Conservation (phyloP, 1,284 basidiomycete species). For the Sanguinoderma infundibulare region DNA sequence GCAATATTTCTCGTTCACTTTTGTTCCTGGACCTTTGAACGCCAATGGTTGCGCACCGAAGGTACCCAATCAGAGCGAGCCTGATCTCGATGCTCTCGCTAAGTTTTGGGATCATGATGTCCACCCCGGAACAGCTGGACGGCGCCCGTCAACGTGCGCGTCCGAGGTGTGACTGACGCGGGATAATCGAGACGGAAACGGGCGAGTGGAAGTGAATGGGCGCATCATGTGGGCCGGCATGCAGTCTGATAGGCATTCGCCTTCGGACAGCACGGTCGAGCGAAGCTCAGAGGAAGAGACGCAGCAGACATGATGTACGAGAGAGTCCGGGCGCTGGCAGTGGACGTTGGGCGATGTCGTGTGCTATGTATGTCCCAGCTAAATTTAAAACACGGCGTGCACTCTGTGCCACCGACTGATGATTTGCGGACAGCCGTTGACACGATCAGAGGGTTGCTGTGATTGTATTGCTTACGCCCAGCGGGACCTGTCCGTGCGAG, state of each 20-base stretch:
- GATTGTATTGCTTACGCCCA: not conserved
- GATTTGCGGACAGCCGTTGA: slow-evolving; percentile 1
- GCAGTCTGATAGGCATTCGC: not conserved
- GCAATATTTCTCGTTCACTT: too few species aligned
- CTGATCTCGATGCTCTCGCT: not conserved
- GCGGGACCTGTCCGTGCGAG: not conserved
- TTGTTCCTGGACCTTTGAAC: too few species aligned
- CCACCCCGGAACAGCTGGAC: too few species aligned
- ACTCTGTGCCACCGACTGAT: not conserved
- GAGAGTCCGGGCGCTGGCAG: too few species aligned
- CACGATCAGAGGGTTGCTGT: slow-evolving; percentile 3
- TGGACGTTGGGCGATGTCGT: not conserved
- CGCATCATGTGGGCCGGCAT: not conserved
- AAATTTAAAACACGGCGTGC: not conserved
- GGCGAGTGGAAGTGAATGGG: not conserved
- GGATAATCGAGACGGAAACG: not conserved
- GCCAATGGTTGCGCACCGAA: too few species aligned
- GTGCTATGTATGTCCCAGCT: not conserved
- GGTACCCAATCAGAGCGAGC: too few species aligned
- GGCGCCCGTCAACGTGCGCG: not conserved
- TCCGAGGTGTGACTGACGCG: not conserved
- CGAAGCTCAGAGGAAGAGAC: not conserved
- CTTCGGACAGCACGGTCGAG: not conserved
- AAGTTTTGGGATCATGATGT: too few species aligned
- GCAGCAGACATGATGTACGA: not conserved